Conservation (phyloP, 495 filamentous ascomycete species). For the Chlorociboria aeruginascens region DNA sequence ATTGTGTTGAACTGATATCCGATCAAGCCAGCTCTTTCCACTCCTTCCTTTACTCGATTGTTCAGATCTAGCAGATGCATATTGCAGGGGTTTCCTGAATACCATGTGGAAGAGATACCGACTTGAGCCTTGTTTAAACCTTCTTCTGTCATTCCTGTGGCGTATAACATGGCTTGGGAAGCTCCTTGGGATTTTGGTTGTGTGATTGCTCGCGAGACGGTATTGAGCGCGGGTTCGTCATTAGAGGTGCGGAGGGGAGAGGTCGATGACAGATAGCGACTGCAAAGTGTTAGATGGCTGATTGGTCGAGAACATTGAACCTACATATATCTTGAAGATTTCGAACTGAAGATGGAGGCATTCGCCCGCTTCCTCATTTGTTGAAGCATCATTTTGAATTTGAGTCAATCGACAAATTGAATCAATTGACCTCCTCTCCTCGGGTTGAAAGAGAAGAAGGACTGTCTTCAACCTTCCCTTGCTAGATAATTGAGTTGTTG, state of each 20-base stretch:
- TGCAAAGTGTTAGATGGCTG: constrained; percentile 10
- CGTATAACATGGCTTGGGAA: constrained; percentile 98
- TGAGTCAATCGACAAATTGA: no score
- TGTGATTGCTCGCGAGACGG: constrained; percentile 71
- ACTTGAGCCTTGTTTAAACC: constrained; percentile 94
- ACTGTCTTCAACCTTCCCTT: no score
- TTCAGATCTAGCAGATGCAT: constrained; percentile 94
- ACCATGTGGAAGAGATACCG: constrained; percentile 86
- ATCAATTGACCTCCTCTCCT: no score
- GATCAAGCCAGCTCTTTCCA: constrained; percentile 66
- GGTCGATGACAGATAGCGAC: constrained; percentile 38
- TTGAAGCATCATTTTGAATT: constrained; percentile 10
- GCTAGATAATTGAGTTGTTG: no score
- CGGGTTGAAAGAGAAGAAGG: no score
- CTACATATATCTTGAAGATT: constrained; percentile 15
- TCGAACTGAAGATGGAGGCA: constrained; percentile 8
- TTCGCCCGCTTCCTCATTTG: constrained; percentile 13
- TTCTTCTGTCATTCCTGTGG: constrained; percentile 67
- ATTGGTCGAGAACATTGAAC: neutral
- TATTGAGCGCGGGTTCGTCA: constrained; percentile 51
- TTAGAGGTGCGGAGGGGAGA: constrained; percentile 28
- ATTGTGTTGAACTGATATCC: constrained; percentile 96
- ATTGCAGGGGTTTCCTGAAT: constrained; percentile 94
- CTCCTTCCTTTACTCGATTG: constrained; percentile 69
- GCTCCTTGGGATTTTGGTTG: constrained; percentile 96